Percentiles rank a stretch among this genome's conserved stretches.
Conservation (phyloP, 805 yeast genomes). For the Starmerella ratchasimensis region DNA sequence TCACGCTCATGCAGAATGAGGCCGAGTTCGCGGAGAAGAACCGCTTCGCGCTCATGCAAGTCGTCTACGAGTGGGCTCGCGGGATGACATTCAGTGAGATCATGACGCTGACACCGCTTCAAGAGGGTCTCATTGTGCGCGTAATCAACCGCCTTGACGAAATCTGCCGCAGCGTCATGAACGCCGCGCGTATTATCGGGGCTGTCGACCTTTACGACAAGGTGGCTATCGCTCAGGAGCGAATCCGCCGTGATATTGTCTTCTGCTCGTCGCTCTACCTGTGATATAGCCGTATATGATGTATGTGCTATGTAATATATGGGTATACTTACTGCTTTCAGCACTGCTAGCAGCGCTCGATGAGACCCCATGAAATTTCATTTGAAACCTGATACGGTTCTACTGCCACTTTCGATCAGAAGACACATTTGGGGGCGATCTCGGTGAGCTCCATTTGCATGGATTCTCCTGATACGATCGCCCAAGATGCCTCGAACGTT, state of each 20-base stretch:
- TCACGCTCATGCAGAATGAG: constrained; percentile 70
- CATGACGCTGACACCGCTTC: constrained; percentile 75
- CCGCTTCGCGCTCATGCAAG: constrained; percentile 82
- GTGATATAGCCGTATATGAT: constrained; percentile 30
- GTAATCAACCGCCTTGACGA: constrained; percentile 91
- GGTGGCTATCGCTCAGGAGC: constrained; percentile 85
- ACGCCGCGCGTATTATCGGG: constrained; percentile 89
- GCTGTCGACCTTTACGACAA: constrained; percentile 79
- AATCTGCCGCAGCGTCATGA: constrained; percentile 84
- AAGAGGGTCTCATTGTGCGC: constrained; percentile 93
- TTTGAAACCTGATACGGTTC: too few species aligned
- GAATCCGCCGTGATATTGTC: constrained; percentile 90
- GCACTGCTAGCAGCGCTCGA: too few species aligned
- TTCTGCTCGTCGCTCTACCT: constrained; percentile 90
- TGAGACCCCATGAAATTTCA: neutral
- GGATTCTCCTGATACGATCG: too few species aligned
- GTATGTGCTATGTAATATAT: too few species aligned
- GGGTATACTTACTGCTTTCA: too few species aligned
- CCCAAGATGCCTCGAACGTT: too few species aligned
- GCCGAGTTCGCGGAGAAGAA: constrained; percentile 69
- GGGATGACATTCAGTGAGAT: constrained; percentile 86
- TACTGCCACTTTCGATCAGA: too few species aligned
- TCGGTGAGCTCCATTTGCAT: too few species aligned
- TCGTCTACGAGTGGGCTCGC: constrained; percentile 95
- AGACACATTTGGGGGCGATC: too few species aligned